Conservation (phyloP, 1,284 basidiomycete genomes). For the Boletus mariae region DNA sequence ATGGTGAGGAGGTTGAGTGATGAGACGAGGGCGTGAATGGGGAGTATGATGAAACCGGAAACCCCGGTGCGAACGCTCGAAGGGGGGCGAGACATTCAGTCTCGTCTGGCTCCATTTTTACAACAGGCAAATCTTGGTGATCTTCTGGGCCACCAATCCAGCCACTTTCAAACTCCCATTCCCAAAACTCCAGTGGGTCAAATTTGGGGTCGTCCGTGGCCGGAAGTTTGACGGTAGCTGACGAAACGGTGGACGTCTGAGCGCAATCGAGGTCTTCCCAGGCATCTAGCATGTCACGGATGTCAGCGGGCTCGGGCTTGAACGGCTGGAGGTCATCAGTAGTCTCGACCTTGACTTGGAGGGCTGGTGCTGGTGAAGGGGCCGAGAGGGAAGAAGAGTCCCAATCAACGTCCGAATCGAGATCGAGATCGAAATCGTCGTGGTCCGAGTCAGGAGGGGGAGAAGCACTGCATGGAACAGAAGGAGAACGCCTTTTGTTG, state of each 20-base stretch:
- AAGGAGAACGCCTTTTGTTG: conserved; percentile 50
- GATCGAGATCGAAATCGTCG: conserved; percentile 44
- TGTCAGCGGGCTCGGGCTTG: conserved; percentile 58
- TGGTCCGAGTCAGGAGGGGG: conserved; percentile 65
- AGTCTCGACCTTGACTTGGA: conserved; percentile 24
- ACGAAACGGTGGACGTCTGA: conserved; percentile 28
- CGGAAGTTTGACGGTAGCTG: conserved; percentile 30
- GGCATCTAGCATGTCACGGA: conserved; percentile 57
- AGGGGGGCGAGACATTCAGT: conserved; percentile 9
- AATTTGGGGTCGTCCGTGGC: conserved; percentile 38
- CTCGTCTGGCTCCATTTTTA: conserved; percentile 28
- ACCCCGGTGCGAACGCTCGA: conserved; percentile 4
- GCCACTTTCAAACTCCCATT: conserved; percentile 40
- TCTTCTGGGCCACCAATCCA: conserved; percentile 23
- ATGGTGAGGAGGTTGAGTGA: conserved; percentile 18
- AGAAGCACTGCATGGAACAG: conserved; percentile 51
- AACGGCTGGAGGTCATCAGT: conserved; percentile 30
- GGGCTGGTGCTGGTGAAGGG: conserved; percentile 22
- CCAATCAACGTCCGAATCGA: conserved; percentile 42
- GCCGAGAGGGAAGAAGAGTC: conserved; percentile 25
- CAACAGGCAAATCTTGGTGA: conserved; percentile 21
- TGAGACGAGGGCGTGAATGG: conserved; percentile 21
- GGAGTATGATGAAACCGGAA: conserved; percentile 19
- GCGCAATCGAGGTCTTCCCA: conserved; percentile 58
- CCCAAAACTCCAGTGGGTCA: conserved; percentile 48